phyloP scores from a whole-genome alignment of 169 alveolate species.

The Cyclospora cayetanensis region DNA sequence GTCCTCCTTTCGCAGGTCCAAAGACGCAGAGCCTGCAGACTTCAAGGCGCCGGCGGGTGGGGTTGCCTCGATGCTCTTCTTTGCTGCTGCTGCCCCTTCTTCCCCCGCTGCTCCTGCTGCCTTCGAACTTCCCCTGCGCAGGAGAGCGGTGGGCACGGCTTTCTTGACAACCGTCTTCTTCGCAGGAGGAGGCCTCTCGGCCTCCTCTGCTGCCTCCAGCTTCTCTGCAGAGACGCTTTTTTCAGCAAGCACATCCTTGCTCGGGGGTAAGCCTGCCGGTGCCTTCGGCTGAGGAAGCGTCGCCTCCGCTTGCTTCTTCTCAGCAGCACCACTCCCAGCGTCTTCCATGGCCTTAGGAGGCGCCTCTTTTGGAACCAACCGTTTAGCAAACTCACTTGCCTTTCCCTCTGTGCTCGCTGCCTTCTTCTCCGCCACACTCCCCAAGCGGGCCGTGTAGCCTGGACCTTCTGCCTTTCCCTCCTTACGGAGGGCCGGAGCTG shows the following conservation, averaged over 20 bases:
- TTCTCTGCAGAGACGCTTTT: neutral
- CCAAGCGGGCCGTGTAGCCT: neutral
- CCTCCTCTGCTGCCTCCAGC: neutral
- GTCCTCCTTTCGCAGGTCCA: too few relatives aligned
- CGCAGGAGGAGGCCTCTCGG: neutral
- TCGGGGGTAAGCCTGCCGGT: neutral
- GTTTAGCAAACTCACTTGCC: neutral
- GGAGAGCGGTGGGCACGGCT: neutral
- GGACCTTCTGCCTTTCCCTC: neutral
- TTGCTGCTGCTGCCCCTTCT: neutral
- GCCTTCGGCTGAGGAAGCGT: neutral
- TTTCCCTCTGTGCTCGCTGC: neutral
- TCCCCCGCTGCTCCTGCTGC: neutral
- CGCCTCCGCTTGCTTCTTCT: neutral
- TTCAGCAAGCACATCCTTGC: neutral
- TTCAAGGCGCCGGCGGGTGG: too few relatives aligned
- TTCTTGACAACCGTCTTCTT: neutral
- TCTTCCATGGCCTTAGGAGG: neutral
- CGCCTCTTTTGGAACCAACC: neutral
- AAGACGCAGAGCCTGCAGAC: too few relatives aligned
- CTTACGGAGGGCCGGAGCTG: conserved; percentile 6
- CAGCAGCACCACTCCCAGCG: neutral
- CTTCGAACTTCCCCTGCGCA: neutral
- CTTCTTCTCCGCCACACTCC: neutral
- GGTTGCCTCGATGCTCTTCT: too few relatives aligned